Evolutionary conservation across 1,139 yeast genomes (phyloP).

Genomic region (Torulaspora globosa): DNA sequence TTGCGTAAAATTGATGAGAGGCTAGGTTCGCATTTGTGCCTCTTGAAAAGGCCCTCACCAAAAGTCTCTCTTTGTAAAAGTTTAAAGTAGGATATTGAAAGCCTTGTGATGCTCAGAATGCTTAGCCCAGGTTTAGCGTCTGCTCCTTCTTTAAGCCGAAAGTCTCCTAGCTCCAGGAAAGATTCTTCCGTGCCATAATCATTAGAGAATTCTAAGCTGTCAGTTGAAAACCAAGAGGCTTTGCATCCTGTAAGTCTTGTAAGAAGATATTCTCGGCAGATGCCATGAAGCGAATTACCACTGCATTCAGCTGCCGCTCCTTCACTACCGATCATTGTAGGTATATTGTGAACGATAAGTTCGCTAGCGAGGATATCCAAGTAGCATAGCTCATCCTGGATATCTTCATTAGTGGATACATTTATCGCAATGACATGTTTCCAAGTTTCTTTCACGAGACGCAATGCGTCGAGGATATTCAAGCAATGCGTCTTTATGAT

Average conservation of each 20-base stretch:
- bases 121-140: slow-evolving; percentile 23
- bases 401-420: slow-evolving; percentile 18
- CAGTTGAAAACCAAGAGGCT: slow-evolving; percentile 14
- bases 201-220: slow-evolving; percentile 11
- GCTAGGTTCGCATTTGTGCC: slow-evolving; percentile 17
- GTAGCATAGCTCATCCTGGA: slow-evolving; percentile 23
- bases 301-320: slow-evolving; percentile 2
- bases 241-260: slow-evolving; percentile 18
- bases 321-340: slow-evolving; percentile 21
- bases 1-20: slow-evolving; percentile 16
- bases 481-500: slow-evolving; percentile 24
- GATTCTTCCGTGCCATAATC: not conserved
- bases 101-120: slow-evolving; percentile 17
- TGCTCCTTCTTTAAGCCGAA: slow-evolving; percentile 15
- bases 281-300: slow-evolving; percentile 1
- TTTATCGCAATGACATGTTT: slow-evolving; percentile 20
- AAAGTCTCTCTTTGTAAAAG: not conserved
- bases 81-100: slow-evolving; percentile 21
- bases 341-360: slow-evolving; percentile 20
- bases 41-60: slow-evolving; percentile 23
- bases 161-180: slow-evolving; percentile 24
- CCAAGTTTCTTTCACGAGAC: slow-evolving; percentile 22
- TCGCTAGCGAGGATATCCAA: slow-evolving; percentile 28
- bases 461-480: slow-evolving; percentile 16
- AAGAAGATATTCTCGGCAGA: slow-evolving; percentile 21